Evolutionary conservation across 495 filamentous ascomycete genomes (phyloP).

Genomic region (Podospora pseudocomata): DNA sequence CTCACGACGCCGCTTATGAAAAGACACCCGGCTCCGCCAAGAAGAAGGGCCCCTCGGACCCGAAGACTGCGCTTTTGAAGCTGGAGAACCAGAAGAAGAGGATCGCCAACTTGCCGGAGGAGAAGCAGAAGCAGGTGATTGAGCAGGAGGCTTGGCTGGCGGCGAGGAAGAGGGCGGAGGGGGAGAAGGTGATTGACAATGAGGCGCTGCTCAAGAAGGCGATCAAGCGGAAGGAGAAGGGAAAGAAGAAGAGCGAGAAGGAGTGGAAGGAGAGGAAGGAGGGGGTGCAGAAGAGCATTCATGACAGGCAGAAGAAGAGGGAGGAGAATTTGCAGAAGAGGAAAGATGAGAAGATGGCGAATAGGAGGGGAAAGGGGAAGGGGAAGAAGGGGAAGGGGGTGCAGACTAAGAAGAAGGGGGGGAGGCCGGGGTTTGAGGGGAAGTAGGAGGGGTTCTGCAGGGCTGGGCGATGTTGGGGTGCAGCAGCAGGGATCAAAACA

Average conservation of each 20-base stretch:
- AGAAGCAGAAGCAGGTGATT: conserved; percentile 76
- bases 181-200: conserved; percentile 87
- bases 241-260: conserved; percentile 82
- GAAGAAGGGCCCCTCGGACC: conserved; percentile 73
- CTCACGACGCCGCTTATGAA: conserved; percentile 60
- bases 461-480: not conserved
- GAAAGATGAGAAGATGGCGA: conserved; percentile 60
- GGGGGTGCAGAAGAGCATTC: conserved; percentile 69
- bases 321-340: conserved; percentile 85
- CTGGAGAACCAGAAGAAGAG: conserved; percentile 68
- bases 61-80: conserved; percentile 67
- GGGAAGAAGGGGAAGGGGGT: conserved; percentile 60
- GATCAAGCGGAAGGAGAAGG: conserved; percentile 83
- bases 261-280: conserved; percentile 85
- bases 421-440: conserved; percentile 79
- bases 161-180: conserved; percentile 81
- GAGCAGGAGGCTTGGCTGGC: conserved; percentile 95
- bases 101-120: conserved; percentile 63
- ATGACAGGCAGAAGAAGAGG: conserved; percentile 77
- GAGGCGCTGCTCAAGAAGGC: conserved; percentile 89
- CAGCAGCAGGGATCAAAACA: not conserved
- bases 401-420: conserved; percentile 52
- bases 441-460: not conserved
- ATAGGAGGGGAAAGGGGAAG: conserved; percentile 57
- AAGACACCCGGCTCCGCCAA: conserved; percentile 46